phyloP scores from a whole-genome alignment of 441 rosid species.

The Dalechampia spathulata region DNA sequence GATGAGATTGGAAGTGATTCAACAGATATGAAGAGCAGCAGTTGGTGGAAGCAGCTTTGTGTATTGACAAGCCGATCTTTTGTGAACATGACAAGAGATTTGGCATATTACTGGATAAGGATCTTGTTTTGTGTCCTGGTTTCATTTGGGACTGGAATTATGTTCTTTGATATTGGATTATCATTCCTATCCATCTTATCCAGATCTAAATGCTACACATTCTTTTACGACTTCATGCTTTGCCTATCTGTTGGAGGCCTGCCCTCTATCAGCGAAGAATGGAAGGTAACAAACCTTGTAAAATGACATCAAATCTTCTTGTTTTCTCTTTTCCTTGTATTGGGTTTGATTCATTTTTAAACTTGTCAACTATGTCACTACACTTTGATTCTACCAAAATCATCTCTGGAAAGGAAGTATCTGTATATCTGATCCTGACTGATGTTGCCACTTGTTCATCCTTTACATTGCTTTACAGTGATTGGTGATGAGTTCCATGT shows the following conservation, averaged over 20 bases:
- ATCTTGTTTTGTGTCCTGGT: conserved; percentile 5
- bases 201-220: conserved; percentile 16
- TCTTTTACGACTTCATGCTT: conserved; percentile 14
- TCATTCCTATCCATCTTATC: conserved; percentile 11
- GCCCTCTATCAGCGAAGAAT: conserved; percentile 21
- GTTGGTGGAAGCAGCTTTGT: conserved; percentile 18
- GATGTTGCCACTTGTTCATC: no score
- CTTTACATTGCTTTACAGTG: no score
- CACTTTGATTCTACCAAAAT: no score
- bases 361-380: no score
- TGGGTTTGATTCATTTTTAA: no score
- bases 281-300: conserved; percentile 12
- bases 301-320: background rate
- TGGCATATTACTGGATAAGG: conserved; percentile 19
- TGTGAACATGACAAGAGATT: conserved; percentile 19
- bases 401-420: no score
- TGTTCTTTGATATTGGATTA: conserved; percentile 18
- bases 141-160: conserved; percentile 8
- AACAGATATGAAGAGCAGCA: background rate
- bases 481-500: no score
- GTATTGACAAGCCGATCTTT: conserved; percentile 10
- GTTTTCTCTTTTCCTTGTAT: no score
- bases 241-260: conserved; percentile 21
- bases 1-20: background rate
- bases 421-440: no score